These are phyloP conservation scores for Emmonsiellopsis sp. DNA, from an alignment of 2,329 filamentous ascomycete species.

Conservation along the genomic window DNA sequence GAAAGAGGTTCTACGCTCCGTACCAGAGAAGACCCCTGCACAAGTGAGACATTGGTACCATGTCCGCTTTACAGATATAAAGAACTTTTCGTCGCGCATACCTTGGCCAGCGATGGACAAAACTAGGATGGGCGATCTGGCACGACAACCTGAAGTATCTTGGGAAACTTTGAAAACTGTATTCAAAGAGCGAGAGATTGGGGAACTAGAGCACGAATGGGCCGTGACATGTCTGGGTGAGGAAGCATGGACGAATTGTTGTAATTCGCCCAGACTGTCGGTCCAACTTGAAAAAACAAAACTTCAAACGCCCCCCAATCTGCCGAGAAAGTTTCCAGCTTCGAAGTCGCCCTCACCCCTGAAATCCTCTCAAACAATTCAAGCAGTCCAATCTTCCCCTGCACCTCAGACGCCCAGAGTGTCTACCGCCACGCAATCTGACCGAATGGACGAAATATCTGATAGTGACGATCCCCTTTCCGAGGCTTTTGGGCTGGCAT, in stretches of 20 bases:
- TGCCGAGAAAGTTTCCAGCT: background rate
- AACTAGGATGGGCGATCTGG: background rate
- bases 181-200: constrained; percentile 6
- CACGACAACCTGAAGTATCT: background rate
- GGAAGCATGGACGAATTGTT: constrained; percentile 1
- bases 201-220: constrained; percentile 10
- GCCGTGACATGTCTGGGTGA: constrained; percentile 4
- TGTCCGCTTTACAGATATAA: constrained; percentile 2
- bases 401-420: background rate
- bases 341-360: background rate
- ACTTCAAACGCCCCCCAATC: constrained; percentile 1
- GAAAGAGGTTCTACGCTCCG: constrained; percentile 5
- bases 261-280: background rate
- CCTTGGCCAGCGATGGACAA: constrained; percentile 2
- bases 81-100: background rate
- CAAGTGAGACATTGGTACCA: constrained; percentile 11
- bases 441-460: background rate
- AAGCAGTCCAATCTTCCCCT: background rate
- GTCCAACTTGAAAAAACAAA: background rate
- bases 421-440: background rate
- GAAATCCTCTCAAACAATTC: background rate
- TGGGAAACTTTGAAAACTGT: constrained; percentile 7
- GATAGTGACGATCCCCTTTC: constrained; percentile 12
- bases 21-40: constrained; percentile 4
- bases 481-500: constrained; percentile 10